Conservation (phyloP, 345 rosid species). For the Populus ilicifolia region DNA sequence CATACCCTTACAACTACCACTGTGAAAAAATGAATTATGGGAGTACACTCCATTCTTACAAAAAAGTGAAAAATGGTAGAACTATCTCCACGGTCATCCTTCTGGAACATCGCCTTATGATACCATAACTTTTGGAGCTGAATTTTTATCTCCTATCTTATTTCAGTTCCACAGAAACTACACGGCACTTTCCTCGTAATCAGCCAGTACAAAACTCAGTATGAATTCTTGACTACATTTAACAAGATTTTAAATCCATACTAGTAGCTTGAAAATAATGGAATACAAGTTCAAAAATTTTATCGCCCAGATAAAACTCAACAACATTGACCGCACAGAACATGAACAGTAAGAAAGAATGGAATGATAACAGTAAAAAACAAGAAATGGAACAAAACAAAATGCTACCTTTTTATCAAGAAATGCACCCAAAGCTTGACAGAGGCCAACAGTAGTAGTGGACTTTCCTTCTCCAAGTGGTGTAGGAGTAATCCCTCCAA, state of each 20-base stretch:
- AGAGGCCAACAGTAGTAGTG: constrained; percentile 91
- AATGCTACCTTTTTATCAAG: constrained; percentile 76
- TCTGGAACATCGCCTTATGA: background rate
- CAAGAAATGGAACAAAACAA: background rate
- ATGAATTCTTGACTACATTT: background rate
- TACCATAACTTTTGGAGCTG: background rate
- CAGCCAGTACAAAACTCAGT: background rate
- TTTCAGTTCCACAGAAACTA: background rate
- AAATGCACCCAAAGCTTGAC: constrained; percentile 93
- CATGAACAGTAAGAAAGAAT: background rate
- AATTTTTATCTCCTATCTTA: background rate
- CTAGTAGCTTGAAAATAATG: background rate
- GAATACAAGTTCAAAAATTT: background rate
- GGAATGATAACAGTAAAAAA: background rate
- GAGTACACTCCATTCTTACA: background rate
- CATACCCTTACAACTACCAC: background rate
- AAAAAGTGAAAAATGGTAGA: background rate
- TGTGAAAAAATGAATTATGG: background rate
- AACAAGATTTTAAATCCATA: background rate
- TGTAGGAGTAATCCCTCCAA: constrained; percentile 98
- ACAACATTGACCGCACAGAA: background rate
- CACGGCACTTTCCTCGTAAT: background rate
- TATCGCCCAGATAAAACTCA: background rate
- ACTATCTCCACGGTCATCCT: background rate
- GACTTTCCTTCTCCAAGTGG: constrained; percentile 99